Conservation (phyloP, 768 basidiomycete genomes). For the Tulasnella sp. region DNA sequence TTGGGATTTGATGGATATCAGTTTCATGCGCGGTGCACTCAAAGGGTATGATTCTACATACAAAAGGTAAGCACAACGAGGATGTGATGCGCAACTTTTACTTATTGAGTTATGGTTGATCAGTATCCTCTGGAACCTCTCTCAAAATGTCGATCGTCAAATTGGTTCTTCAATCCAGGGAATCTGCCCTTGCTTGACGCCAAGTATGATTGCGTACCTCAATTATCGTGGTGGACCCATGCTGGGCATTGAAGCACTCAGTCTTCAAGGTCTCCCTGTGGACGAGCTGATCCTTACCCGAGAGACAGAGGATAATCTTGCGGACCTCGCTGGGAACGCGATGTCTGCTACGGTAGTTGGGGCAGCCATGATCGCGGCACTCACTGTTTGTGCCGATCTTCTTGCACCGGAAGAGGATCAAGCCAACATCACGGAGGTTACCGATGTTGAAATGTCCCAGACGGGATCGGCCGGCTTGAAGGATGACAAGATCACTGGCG, state of each 20-base stretch:
- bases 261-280: slow-evolving; percentile 88
- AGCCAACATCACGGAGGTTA: slow-evolving; percentile 30
- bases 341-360: slow-evolving; percentile 98
- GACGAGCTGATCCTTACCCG: slow-evolving; percentile 84
- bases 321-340: slow-evolving; percentile 90
- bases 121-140: slow-evolving; percentile 89
- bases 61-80: slow-evolving; percentile 53
- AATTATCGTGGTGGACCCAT: slow-evolving; percentile 93
- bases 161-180: slow-evolving; percentile 70
- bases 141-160: slow-evolving; percentile 89
- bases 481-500: slow-evolving; percentile 35
- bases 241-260: slow-evolving; percentile 83
- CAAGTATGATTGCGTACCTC: slow-evolving; percentile 93
- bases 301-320: slow-evolving; percentile 85
- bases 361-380: slow-evolving; percentile 69
- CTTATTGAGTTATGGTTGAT: slow-evolving; percentile 1
- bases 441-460: slow-evolving; percentile 38
- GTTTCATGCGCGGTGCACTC: slow-evolving; percentile 63
- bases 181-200: slow-evolving; percentile 86
- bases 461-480: too few relatives aligned
- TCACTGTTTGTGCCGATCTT: slow-evolving; percentile 52
- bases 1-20: slow-evolving; percentile 92
- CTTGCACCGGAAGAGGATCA: slow-evolving; percentile 60
- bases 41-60: slow-evolving; percentile 74
- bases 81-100: background rate